Percentiles rank a stretch among this genome's conserved stretches.
These are phyloP conservation scores for Wickerhamiella siamensis DNA, from an alignment of 805 yeast genomes.

Conservation along the genomic window DNA sequence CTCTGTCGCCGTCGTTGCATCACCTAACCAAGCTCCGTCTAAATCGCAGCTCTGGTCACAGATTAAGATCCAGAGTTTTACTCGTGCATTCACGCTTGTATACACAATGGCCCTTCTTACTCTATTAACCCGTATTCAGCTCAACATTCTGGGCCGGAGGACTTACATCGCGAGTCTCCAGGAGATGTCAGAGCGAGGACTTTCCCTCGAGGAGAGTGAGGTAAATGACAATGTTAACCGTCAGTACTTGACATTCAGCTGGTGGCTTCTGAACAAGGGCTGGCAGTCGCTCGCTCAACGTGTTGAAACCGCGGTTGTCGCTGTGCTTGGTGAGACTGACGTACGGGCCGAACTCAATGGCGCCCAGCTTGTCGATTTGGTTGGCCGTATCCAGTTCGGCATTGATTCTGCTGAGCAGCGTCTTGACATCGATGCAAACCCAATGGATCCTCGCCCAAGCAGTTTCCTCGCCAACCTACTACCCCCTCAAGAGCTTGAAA, in stretches of 20 bases:
- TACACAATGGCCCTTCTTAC: conserved; percentile 57
- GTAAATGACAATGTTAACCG: conserved; percentile 38
- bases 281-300: conserved; percentile 45
- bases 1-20: conserved; percentile 7
- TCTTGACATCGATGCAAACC: conserved; percentile 7
- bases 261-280: conserved; percentile 90
- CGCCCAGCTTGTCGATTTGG: conserved; percentile 36
- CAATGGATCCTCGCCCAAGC: conserved; percentile 4
- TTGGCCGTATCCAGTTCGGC: conserved; percentile 24
- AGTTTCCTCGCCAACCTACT: conserved; percentile 27
- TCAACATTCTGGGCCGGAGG: conserved; percentile 76
- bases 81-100: conserved; percentile 56
- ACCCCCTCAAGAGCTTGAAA: conserved; percentile 40
- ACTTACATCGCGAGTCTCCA: conserved; percentile 72
- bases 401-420: conserved; percentile 22
- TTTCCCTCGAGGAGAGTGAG: conserved; percentile 12
- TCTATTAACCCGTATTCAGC: conserved; percentile 70
- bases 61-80: conserved; percentile 56
- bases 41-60: conserved; percentile 74
- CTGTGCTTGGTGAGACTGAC: conserved; percentile 45
- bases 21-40: conserved; percentile 25
- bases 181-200: conserved; percentile 36
- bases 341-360: conserved; percentile 60
- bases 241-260: conserved; percentile 69
- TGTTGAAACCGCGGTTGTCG: conserved; percentile 42